These are phyloP conservation scores for Mucor saturninus DNA, from an alignment of 371 early-diverging fungal species.

Conservation along the genomic window DNA sequence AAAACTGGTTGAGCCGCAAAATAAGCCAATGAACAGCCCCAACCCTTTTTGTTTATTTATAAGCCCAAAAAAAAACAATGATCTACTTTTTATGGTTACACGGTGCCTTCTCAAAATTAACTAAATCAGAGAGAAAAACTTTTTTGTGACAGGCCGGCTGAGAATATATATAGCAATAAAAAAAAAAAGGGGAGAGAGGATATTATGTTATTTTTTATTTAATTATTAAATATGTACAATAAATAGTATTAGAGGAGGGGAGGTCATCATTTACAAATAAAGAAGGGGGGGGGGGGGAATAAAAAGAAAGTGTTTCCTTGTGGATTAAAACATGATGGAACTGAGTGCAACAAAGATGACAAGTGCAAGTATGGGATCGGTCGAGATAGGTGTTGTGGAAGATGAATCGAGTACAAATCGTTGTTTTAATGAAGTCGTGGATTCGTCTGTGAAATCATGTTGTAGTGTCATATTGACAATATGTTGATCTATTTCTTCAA, in stretches of 20 bases:
- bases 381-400: conserved; percentile 7
- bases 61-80: neutral
- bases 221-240: neutral
- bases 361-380: conserved; percentile 25
- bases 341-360: conserved; percentile 26
- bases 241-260: neutral
- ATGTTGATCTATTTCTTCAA: conserved; percentile 1
- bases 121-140: neutral
- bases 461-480: neutral
- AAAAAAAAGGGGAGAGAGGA: neutral
- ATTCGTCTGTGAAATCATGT: neutral
- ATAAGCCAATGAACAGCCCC: neutral
- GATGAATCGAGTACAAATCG: neutral
- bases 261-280: neutral
- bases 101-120: too few species aligned
- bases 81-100: too few species aligned
- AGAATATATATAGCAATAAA: neutral
- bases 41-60: neutral
- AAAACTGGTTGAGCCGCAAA: too few species aligned
- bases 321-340: conserved; percentile 21
- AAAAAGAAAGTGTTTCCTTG: neutral
- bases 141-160: conserved; percentile 5
- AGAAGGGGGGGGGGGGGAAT: neutral
- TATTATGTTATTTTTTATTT: neutral
- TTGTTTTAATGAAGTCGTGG: neutral